Percentiles rank a stretch among this genome's conserved stretches.
phyloP scores from a whole-genome alignment of 2,329 filamentous ascomycete genomes.

The Claviceps digitariae region DNA sequence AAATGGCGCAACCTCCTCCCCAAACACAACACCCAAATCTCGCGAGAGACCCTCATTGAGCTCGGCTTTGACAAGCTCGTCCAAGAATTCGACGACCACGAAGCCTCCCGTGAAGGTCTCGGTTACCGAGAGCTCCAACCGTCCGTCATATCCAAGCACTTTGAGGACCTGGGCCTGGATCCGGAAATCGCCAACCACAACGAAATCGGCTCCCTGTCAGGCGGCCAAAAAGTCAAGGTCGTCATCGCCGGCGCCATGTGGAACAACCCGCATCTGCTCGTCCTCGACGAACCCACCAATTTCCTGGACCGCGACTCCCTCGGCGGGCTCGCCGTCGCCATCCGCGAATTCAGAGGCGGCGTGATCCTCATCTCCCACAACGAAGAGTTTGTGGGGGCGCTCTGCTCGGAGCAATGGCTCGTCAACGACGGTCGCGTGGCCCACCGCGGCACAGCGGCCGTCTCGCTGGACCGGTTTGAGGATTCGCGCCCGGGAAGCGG shows the following conservation, averaged over 20 bases:
- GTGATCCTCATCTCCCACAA: constrained; percentile 99
- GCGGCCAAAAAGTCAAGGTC: constrained; percentile 98
- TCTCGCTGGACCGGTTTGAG: constrained; percentile 75
- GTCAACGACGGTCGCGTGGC: constrained; percentile 79
- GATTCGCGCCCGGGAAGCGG: constrained; percentile 54
- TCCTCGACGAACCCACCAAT: constrained; percentile 97
- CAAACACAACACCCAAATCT: constrained; percentile 87
- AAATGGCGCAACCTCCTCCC: constrained; percentile 86
- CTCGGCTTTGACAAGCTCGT: constrained; percentile 86
- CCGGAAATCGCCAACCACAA: constrained; percentile 99
- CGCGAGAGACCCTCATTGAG: constrained; percentile 76
- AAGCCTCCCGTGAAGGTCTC: constrained; percentile 94
- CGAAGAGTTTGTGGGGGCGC: constrained; percentile 93
- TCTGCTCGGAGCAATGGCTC: constrained; percentile 94
- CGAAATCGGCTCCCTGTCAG: constrained; percentile 88
- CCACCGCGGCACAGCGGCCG: constrained; percentile 63
- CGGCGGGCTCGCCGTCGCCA: constrained; percentile 91
- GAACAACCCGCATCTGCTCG: constrained; percentile 96
- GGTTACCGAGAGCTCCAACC: constrained; percentile 90
- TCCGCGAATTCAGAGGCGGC: constrained; percentile 94
- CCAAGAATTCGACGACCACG: constrained; percentile 97
- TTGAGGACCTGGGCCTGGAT: constrained; percentile 90
- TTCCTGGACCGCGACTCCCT: constrained; percentile 97
- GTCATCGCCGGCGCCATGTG: constrained; percentile 93
- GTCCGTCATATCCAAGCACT: constrained; percentile 92